Base-by-base conservation (phyloP, 306 rosid genomes). In the Comarum palustre region DNA sequence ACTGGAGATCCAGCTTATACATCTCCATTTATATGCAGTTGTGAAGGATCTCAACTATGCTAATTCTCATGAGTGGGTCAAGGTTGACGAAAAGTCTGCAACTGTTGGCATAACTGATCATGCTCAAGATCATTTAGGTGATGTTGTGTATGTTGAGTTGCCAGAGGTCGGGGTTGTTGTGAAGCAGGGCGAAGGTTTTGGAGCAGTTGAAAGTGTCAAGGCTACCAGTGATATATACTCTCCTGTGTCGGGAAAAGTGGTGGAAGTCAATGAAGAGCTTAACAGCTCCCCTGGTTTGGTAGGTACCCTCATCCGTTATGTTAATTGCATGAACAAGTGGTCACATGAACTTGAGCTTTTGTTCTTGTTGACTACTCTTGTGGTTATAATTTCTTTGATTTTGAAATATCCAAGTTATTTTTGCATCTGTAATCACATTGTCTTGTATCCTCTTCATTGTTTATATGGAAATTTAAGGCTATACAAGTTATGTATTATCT, bases 101-200 rank as follows among this genome's bases (percentile, higher is more conserved):
- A 84, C 90, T 19, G 73, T 94, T 51, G 99, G 99, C 72, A 87
- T 94, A 79, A 89, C 96, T 20, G 91, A 91, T 73, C 97, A 94
- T 76, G 99, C 97, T 46, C 99, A 94, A 82, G 95, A 91, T 82
- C 99, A 94, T 81, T 85, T 94, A 72, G 96, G 99, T 19, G 99
- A 94, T 84, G 99, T 89, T 79, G 97, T 94, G 22, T 94, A 88
- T 41, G 92, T 94, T 69, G 97, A 94, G 83, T 29, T 87, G 85
- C 97, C 97, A 2, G 99, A 94, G 59, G 85, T 89, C 34, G 97
- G 99, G 43, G 57, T 50, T 1, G 20, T 83, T 14, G 89, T 90
- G 46, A 77, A 77, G 36, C 92, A 94, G 65, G 99, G 96, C 12
- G 77, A 57, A 31, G 66, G 89, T 68, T 91, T 94, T 68, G 97